Conservation (phyloP, 768 basidiomycete genomes). For the Amyloporia xantha region DNA sequence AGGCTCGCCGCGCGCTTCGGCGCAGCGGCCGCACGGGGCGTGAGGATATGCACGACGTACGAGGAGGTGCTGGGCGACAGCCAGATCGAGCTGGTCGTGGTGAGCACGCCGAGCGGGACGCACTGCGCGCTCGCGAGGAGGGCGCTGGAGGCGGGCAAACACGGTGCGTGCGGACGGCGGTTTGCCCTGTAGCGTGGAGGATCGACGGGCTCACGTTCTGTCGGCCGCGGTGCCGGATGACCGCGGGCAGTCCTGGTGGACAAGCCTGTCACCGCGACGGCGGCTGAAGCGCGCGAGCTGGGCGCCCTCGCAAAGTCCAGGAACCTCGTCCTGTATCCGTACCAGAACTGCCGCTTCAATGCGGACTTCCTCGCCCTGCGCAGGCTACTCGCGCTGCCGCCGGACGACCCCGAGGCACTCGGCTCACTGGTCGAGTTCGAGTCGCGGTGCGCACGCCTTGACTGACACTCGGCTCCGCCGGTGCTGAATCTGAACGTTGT, state of each 20-base stretch:
- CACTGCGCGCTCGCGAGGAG: constrained; percentile 65
- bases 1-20: constrained; percentile 64
- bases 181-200: background rate
- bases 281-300: constrained; percentile 53
- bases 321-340: constrained; percentile 58
- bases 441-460: constrained; percentile 48
- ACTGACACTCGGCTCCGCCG: too few species aligned
- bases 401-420: constrained; percentile 45
- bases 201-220: background rate
- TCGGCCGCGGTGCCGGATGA: too few species aligned
- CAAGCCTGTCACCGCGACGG: constrained; percentile 67
- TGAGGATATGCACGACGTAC: constrained; percentile 51
- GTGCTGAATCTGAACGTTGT: background rate
- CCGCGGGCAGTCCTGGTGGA: constrained; percentile 84
- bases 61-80: constrained; percentile 55
- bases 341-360: constrained; percentile 75
- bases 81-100: constrained; percentile 60
- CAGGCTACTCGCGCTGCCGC: constrained; percentile 49
- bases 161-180: constrained; percentile 38
- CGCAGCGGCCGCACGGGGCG: constrained; percentile 31
- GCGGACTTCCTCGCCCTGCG: constrained; percentile 68
- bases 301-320: constrained; percentile 51
- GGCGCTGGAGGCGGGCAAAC: constrained; percentile 62
- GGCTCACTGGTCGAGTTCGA: constrained; percentile 67
- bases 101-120: constrained; percentile 69